These are phyloP conservation scores for Acacia crassicarpa DNA, from an alignment of 306 rosid species.

Conservation along the genomic window DNA sequence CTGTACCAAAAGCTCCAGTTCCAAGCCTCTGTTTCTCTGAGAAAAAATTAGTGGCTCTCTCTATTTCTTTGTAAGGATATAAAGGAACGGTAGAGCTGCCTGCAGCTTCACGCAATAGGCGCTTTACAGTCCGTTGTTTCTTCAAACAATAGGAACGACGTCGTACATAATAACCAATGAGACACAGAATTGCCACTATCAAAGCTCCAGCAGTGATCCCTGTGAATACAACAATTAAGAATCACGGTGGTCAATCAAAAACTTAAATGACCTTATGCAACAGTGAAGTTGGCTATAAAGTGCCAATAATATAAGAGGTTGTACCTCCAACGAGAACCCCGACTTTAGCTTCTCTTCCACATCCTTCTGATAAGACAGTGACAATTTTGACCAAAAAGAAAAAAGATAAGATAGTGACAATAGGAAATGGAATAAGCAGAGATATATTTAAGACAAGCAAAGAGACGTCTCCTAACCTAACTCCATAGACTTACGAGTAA, in stretches of 20 bases:
- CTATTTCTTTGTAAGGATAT: slow-evolving; percentile 80
- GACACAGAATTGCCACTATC: slow-evolving; percentile 49
- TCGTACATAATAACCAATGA: slow-evolving; percentile 54
- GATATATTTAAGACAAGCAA: not conserved
- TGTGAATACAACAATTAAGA: slow-evolving; percentile 31
- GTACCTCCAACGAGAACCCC: slow-evolving; percentile 66
- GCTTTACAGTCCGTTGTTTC: slow-evolving; percentile 64
- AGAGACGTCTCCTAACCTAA: not conserved
- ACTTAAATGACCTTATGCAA: not conserved
- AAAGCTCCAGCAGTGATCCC: slow-evolving; percentile 58
- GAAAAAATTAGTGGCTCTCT: slow-evolving; percentile 73
- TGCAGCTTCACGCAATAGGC: slow-evolving; percentile 74
- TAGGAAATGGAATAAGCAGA: not conserved
- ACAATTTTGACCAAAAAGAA: not conserved
- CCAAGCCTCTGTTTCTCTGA: slow-evolving; percentile 79
- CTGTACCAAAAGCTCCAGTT: slow-evolving; percentile 94
- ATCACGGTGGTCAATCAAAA: slow-evolving; percentile 14
- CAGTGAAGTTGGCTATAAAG: not conserved
- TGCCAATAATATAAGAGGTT: slow-evolving; percentile 5
- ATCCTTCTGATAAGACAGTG: slow-evolving; percentile 41
- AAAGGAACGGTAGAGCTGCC: slow-evolving; percentile 75
- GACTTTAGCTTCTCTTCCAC: slow-evolving; percentile 49
- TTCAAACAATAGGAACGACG: slow-evolving; percentile 70
- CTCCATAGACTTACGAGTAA: not conserved
- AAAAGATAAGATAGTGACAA: slow-evolving; percentile 1